Evolutionary conservation across 768 basidiomycete species (phyloP).

Genomic region (Leccinum truebloodii): DNA sequence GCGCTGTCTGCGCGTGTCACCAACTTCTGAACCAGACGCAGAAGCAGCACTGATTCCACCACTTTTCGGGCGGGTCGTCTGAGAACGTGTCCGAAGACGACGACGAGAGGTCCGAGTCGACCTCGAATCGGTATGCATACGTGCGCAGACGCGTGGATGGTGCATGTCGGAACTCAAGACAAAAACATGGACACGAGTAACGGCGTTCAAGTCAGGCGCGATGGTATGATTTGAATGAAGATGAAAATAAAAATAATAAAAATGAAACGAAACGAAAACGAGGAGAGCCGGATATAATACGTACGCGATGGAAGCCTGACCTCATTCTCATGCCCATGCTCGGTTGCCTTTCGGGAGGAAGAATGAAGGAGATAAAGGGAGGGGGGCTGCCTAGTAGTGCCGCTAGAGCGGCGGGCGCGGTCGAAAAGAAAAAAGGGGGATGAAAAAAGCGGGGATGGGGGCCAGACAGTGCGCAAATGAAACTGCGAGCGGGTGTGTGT

Average conservation of each 20-base stretch:
- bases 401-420: not conserved
- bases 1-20: conserved; percentile 12
- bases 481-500: conserved; percentile 2
- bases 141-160: conserved; percentile 7
- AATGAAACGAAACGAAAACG: not conserved
- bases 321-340: conserved; percentile 14
- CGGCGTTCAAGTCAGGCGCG: not conserved
- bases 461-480: not conserved
- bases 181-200: not conserved
- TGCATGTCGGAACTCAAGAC: conserved; percentile 4
- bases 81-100: conserved; percentile 24
- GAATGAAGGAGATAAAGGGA: not conserved
- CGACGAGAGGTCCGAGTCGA: conserved; percentile 29
- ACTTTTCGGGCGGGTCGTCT: conserved; percentile 21
- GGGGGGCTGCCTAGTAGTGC: not conserved
- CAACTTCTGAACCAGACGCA: conserved; percentile 28
- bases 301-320: conserved; percentile 11
- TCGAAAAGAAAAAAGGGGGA: not conserved
- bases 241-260: not conserved
- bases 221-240: not conserved
- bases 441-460: not conserved
- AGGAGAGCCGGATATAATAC: not conserved
- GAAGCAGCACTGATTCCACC: conserved; percentile 21
- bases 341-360: not conserved
- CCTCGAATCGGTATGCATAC: conserved; percentile 22